Evolutionary conservation across 495 filamentous ascomycete genomes (phyloP), one percentile per base, ranked within the genome.

Genomic region (Penicillium robsamsonii): DNA sequence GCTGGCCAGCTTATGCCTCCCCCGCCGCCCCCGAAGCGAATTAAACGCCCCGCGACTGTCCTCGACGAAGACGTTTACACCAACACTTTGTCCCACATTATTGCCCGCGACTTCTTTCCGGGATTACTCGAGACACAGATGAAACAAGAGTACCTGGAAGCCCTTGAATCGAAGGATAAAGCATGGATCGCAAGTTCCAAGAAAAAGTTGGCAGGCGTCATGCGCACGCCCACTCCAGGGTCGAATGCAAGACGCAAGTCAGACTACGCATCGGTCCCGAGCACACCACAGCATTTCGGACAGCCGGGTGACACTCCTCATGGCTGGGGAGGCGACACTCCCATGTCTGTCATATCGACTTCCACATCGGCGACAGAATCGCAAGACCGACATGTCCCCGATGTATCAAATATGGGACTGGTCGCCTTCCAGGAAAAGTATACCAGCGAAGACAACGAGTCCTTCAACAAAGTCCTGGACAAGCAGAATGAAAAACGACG

Each of bases 371-470:
- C 53, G 25, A 59, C 56, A 10, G 50, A 60, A 54, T 56, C 15
- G 22, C 58, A 27, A 18, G 64, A 72, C 35, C 77, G 73, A 63
- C 75, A 78, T 46, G 67, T 77, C n/a, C 77, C 92, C 30, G 90
- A 97, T 68, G 74, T 75, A 3, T 87, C 88, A 12, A 87, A 85
- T 63, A 85, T 97, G 73, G 88, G 85, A 46, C 81, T 98, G 10
- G 79, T 84, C 46, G 83, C 87, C 4, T 98, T 97, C 63, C 94
- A 97, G 61, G 80, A 88, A 6, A 91, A 89, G 63, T 97, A 96
- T 70, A 97, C 92, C 5, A 94, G 89, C 60, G 94, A 98, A 72
- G 94, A 98, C 69, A 97, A 97, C 65, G 93, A 96, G 63, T 90
- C 86, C 47, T 97, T 98, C 76, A 93, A 96, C 72, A 87, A 87